phyloP scores from a whole-genome alignment of 192 early-diverging fungal species.

The Backusella macrospora region DNA sequence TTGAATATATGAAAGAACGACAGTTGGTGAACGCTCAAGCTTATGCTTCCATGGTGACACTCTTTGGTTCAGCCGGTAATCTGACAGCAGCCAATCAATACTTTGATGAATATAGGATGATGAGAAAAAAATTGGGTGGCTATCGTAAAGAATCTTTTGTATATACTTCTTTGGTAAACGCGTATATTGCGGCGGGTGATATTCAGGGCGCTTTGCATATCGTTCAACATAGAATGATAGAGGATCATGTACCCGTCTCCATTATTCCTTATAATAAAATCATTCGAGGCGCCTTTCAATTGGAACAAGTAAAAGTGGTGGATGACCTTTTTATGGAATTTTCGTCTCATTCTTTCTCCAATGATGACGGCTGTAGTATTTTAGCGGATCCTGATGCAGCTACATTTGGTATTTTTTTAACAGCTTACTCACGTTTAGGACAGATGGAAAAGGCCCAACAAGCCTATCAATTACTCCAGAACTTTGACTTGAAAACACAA shows the following conservation, averaged over 20 bases:
- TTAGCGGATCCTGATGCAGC: conserved; percentile 33
- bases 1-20: conserved; percentile 33
- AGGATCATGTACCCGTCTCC: conserved; percentile 25
- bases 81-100: conserved; percentile 30
- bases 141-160: conserved; percentile 26
- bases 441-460: conserved; percentile 19
- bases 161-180: conserved; percentile 38
- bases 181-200: conserved; percentile 36
- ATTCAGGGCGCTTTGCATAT: conserved; percentile 32
- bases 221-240: conserved; percentile 31
- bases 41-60: conserved; percentile 51
- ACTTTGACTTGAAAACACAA: conserved; percentile 22
- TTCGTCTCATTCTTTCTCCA: background rate
- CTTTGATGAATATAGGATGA: conserved; percentile 33
- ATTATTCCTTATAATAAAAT: conserved; percentile 36
- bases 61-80: conserved; percentile 39
- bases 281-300: conserved; percentile 25
- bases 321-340: conserved; percentile 8
- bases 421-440: conserved; percentile 6
- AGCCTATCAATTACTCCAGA: conserved; percentile 14
- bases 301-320: conserved; percentile 17
- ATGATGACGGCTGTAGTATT: background rate
- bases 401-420: conserved; percentile 31
- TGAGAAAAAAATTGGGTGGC: background rate
- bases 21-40: conserved; percentile 44